Base-by-base conservation (phyloP, 306 rosid genomes). In the Pyrus betulifolia region DNA sequence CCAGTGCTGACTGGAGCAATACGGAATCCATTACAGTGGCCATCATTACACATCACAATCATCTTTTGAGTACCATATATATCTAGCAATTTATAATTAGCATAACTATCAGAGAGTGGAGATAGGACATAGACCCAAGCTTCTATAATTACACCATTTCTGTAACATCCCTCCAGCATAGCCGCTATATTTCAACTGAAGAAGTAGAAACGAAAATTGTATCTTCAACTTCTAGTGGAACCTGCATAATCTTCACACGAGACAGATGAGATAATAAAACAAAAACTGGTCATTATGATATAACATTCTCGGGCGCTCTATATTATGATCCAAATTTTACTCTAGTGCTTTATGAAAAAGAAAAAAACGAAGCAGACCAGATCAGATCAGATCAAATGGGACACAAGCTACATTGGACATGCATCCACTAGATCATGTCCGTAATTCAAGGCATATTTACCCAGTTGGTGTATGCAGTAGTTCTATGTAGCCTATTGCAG, bases 21-120 rank as follows among this genome's bases (percentile, higher is more conserved):
- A 83, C 75, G 8, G 89, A 83, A 57, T 86, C 81, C 87, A 86
- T 86, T 71, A 86, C 72, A 27, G 89, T 81, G 63, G 87, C 86
- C 89, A 86, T 86, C 87, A 83, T 86, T 65, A 78, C 66, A 77
- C 13, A 78, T 22, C 31, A 69, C 19, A 60, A 49, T 72, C 61
- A 82, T 21, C 74, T 58, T 71, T 75, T 76, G 65, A 23, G 77
- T 18, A 72, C 3, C 69, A 30, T 51, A 38, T 0, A 46, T 51
- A 70, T 22, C 52, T 42, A 38, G 49, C 61, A 71, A 14, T 70
- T 77, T 51, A 45, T 63, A 44, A 42, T n/a, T 35, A 38, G 19
- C 25, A 2, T n/a, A 21, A 55, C 13, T 1, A 25, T 23, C 51
- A 72, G 55, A 58, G 8, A 6, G 38, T 40, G 67, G 15, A 72